These are phyloP conservation scores for Ceratobasidium papillatum DNA, from an alignment of 1,284 basidiomycete species.

Conservation along the genomic window DNA sequence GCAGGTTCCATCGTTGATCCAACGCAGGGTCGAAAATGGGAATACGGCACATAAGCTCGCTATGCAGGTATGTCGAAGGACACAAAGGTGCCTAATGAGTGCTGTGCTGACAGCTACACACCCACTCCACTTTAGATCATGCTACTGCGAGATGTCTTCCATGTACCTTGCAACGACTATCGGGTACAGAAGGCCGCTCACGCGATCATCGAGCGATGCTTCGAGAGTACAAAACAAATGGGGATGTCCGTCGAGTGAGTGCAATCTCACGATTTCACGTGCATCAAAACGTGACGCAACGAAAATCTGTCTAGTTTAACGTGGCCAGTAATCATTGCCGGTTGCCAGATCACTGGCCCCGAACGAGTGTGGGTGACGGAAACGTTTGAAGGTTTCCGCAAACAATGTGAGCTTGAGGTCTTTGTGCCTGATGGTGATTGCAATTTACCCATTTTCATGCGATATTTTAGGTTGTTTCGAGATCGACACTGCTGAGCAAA, in stretches of 20 bases:
- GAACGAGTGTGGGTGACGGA: constrained; percentile 55
- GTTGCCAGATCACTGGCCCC: constrained; percentile 55
- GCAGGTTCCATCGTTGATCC: constrained; percentile 47
- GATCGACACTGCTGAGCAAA: constrained; percentile 59
- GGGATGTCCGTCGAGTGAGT: constrained; percentile 53
- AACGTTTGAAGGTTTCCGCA: constrained; percentile 55
- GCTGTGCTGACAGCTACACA: constrained; percentile 37
- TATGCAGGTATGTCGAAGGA: constrained; percentile 50
- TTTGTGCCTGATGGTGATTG: constrained; percentile 21
- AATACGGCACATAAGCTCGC: constrained; percentile 54
- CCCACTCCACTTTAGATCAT: constrained; percentile 52
- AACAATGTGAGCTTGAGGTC: constrained; percentile 51
- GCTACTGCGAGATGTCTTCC: constrained; percentile 58
- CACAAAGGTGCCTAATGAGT: not conserved
- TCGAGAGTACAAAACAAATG: constrained; percentile 50
- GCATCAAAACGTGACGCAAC: constrained; percentile 15
- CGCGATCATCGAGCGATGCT: constrained; percentile 50
- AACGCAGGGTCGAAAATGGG: constrained; percentile 55
- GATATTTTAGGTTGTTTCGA: constrained; percentile 56
- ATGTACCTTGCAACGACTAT: constrained; percentile 53
- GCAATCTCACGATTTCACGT: constrained; percentile 17
- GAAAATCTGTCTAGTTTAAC: constrained; percentile 51
- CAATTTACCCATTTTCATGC: not conserved
- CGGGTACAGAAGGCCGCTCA: constrained; percentile 54
- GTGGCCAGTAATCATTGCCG: constrained; percentile 59